Evolutionary conservation across 441 rosid species (phyloP).

Genomic region (Croton setiger): DNA sequence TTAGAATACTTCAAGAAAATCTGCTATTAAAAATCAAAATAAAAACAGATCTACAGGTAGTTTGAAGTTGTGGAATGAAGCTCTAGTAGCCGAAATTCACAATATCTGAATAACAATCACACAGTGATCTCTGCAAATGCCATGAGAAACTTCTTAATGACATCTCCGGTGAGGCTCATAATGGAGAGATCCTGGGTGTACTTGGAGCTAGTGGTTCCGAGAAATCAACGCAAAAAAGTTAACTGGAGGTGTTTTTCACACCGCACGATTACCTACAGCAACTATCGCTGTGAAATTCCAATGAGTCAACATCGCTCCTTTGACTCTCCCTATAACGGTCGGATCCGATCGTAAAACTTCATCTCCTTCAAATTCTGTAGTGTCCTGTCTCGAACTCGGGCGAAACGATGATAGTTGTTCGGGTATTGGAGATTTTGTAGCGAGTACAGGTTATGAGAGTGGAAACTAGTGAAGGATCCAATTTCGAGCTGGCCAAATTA

Average conservation of each 20-base stretch:
- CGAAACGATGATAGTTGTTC: constrained; percentile 34
- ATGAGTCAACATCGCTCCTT: constrained; percentile 57
- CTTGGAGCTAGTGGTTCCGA: too few species aligned
- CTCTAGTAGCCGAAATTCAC: too few species aligned
- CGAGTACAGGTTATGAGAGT: constrained; percentile 47
- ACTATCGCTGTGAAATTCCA: constrained; percentile 33
- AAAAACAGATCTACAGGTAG: too few species aligned
- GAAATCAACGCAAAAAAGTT: constrained; percentile 37
- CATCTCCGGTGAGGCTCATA: too few species aligned
- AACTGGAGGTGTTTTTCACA: constrained; percentile 30
- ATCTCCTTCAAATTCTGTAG: constrained; percentile 10
- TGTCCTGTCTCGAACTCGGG: constrained; percentile 30
- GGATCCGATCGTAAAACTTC: constrained; percentile 44
- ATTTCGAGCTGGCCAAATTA: constrained; percentile 37
- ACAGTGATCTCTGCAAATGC: too few species aligned
- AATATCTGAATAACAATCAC: too few species aligned
- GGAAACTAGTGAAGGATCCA: constrained; percentile 37
- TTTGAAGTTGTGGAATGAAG: too few species aligned
- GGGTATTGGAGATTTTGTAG: constrained; percentile 34
- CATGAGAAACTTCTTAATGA: too few species aligned
- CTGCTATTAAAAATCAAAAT: too few species aligned
- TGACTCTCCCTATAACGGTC: constrained; percentile 51
- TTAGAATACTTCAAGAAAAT: too few species aligned
- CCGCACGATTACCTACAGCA: constrained; percentile 27
- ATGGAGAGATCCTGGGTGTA: too few species aligned